phyloP scores from a whole-genome alignment of 2,329 filamentous ascomycete genomes.

The Phialophora verrucosa region DNA sequence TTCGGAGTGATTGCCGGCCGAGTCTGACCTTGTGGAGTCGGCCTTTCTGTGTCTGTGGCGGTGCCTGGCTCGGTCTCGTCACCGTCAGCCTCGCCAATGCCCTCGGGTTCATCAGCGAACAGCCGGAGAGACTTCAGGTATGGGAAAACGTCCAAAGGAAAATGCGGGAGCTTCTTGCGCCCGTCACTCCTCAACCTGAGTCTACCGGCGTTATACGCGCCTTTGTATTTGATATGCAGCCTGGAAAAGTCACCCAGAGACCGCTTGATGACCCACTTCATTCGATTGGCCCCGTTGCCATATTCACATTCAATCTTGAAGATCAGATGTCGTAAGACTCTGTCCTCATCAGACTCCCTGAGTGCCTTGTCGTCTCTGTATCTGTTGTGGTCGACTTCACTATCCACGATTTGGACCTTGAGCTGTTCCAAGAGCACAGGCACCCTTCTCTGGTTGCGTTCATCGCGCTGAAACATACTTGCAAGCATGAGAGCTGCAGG shows the following conservation, averaged over 20 bases:
- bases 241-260: slow-evolving; percentile 90
- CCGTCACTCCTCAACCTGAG: slow-evolving; percentile 73
- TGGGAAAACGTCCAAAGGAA: slow-evolving; percentile 86
- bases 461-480: slow-evolving; percentile 96
- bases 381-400: slow-evolving; percentile 64
- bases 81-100: slow-evolving; percentile 58
- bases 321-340: slow-evolving; percentile 72
- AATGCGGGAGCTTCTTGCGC: slow-evolving; percentile 82
- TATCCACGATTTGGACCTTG: slow-evolving; percentile 85
- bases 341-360: slow-evolving; percentile 27
- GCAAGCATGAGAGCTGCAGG: slow-evolving; percentile 93
- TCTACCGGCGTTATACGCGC: slow-evolving; percentile 81
- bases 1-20: slow-evolving; percentile 63
- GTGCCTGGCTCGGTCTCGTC: slow-evolving; percentile 65
- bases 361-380: slow-evolving; percentile 39
- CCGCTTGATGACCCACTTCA: slow-evolving; percentile 93
- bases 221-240: slow-evolving; percentile 89
- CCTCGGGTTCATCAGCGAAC: slow-evolving; percentile 80
- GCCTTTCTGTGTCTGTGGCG: slow-evolving; percentile 70
- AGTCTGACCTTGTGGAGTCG: slow-evolving; percentile 57
- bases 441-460: slow-evolving; percentile 92
- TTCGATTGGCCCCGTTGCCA: slow-evolving; percentile 89
- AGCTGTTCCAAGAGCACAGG: slow-evolving; percentile 94
- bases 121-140: slow-evolving; percentile 83
- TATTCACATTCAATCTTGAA: slow-evolving; percentile 96